Conservation (phyloP, 1,284 basidiomycete genomes). For the Leccinum fallax region DNA sequence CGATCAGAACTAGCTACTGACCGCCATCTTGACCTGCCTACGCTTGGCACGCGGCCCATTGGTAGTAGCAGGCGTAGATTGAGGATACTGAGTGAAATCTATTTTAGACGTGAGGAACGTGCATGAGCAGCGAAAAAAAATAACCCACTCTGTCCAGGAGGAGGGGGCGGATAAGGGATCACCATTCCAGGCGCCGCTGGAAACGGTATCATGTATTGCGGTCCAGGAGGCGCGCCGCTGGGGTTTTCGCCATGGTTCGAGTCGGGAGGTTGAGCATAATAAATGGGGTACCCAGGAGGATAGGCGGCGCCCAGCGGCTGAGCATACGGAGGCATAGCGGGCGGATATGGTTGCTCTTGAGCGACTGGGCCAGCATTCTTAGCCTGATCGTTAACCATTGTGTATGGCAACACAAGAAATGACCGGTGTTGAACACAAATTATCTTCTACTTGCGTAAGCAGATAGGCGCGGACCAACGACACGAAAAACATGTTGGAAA, state of each 20-base stretch:
- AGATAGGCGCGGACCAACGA: constrained; percentile 29
- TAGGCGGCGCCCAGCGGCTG: constrained; percentile 33
- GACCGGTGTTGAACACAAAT: constrained; percentile 26
- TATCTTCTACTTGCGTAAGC: constrained; percentile 36
- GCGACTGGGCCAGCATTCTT: constrained; percentile 34
- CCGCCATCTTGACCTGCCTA: constrained; percentile 88
- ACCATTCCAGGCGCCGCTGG: constrained; percentile 61
- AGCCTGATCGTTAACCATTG: constrained; percentile 36
- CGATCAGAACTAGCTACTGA: constrained; percentile 38
- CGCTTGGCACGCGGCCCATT: constrained; percentile 59
- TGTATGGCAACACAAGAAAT: constrained; percentile 27
- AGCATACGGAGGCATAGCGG: constrained; percentile 32
- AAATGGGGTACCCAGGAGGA: constrained; percentile 37
- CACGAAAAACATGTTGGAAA: constrained; percentile 21
- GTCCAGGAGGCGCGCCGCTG: constrained; percentile 47
- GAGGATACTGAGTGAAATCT: constrained; percentile 35
- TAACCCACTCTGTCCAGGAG: constrained; percentile 45
- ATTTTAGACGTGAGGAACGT: constrained; percentile 31
- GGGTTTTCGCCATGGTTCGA: constrained; percentile 43
- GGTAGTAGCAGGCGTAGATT: constrained; percentile 27
- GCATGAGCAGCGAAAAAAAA: constrained; percentile 6
- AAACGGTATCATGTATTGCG: constrained; percentile 54
- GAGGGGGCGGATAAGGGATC: constrained; percentile 56
- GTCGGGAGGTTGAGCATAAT: constrained; percentile 35
- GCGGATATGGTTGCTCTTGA: constrained; percentile 35